A percentile compares a stretch with the other conserved stretches of the same genome.
Conservation (phyloP, 352 stramenopile genomes). For the Phytophthora kernoviae region DNA sequence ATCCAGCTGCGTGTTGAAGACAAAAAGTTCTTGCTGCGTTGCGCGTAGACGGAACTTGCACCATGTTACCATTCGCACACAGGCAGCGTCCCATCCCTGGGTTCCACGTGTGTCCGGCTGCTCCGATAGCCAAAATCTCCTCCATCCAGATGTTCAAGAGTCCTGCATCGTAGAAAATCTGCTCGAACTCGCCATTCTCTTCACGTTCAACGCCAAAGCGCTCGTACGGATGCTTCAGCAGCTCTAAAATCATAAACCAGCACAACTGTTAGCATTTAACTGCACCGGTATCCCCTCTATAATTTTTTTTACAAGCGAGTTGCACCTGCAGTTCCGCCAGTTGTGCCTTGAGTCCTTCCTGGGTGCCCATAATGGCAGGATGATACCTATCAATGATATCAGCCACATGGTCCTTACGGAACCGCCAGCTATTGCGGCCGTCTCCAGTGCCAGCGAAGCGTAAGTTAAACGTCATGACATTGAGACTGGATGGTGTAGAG, state of each 20-base stretch:
- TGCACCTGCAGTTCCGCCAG: slow-evolving; percentile 62
- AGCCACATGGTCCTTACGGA: slow-evolving; percentile 73
- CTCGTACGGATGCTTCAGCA: slow-evolving; percentile 69
- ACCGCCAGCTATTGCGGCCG: slow-evolving; percentile 68
- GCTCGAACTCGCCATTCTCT: slow-evolving; percentile 75
- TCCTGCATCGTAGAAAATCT: slow-evolving; percentile 79
- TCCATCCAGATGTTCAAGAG: slow-evolving; percentile 58
- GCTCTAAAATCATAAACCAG: slow-evolving; percentile 5
- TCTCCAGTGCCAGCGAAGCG: slow-evolving; percentile 70
- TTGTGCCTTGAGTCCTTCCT: slow-evolving; percentile 75
- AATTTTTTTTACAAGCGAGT: background rate
- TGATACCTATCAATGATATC: slow-evolving; percentile 81
- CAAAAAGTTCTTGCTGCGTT: slow-evolving; percentile 71
- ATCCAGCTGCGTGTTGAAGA: slow-evolving; percentile 84
- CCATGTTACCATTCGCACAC: slow-evolving; percentile 77
- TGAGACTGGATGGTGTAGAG: slow-evolving; percentile 58
- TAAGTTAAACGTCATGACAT: slow-evolving; percentile 88
- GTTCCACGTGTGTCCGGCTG: slow-evolving; percentile 57
- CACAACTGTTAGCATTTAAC: slow-evolving; percentile 3
- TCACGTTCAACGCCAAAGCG: slow-evolving; percentile 76
- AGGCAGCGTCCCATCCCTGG: slow-evolving; percentile 68
- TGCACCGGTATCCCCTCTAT: background rate
- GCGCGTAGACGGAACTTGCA: slow-evolving; percentile 65
- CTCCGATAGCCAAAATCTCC: slow-evolving; percentile 86
- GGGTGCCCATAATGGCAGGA: slow-evolving; percentile 71